Percentiles rank a stretch among this genome's conserved stretches.
Conservation (phyloP, 371 early-diverging fungal genomes). For the Apophysomyces trapeziformis region DNA sequence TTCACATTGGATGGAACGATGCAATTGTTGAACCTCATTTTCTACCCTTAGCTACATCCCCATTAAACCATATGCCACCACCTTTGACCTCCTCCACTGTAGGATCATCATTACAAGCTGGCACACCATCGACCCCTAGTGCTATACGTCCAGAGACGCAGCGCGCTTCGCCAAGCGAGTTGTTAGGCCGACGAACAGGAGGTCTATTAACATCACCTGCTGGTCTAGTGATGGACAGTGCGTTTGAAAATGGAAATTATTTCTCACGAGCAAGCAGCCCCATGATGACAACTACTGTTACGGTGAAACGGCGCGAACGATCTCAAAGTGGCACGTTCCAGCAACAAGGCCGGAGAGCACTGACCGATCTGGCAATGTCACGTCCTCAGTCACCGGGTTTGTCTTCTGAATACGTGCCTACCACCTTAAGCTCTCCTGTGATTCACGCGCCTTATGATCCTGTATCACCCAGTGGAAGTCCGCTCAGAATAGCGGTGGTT, state of each 20-base stretch:
- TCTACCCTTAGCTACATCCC: slow-evolving; percentile 61
- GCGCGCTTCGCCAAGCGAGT: neutral
- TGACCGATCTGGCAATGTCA: slow-evolving; percentile 15
- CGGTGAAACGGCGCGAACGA: neutral
- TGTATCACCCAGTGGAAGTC: slow-evolving; percentile 6
- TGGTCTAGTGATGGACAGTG: neutral
- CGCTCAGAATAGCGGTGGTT: slow-evolving; percentile 2
- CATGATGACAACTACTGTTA: neutral
- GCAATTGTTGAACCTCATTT: slow-evolving; percentile 55
- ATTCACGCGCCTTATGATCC: neutral
- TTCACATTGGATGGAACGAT: slow-evolving; percentile 59
- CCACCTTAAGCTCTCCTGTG: neutral
- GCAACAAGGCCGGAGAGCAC: slow-evolving; percentile 14
- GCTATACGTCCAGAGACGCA: slow-evolving; percentile 11
- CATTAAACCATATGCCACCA: slow-evolving; percentile 42
- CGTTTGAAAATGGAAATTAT: slow-evolving; percentile 20
- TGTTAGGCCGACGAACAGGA: slow-evolving; percentile 16
- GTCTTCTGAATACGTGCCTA: slow-evolving; percentile 1
- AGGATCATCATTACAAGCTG: neutral
- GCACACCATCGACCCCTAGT: slow-evolving; percentile 22
- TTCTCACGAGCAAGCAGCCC: slow-evolving; percentile 12
- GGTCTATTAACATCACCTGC: slow-evolving; percentile 26
- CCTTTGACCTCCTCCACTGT: neutral
- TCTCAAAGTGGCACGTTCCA: neutral
- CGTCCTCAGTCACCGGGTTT: neutral